A percentile compares a stretch with the other conserved stretches of the same genome.
phyloP scores from a whole-genome alignment of 1,139 yeast species.

The Yamadazyma sp. region DNA sequence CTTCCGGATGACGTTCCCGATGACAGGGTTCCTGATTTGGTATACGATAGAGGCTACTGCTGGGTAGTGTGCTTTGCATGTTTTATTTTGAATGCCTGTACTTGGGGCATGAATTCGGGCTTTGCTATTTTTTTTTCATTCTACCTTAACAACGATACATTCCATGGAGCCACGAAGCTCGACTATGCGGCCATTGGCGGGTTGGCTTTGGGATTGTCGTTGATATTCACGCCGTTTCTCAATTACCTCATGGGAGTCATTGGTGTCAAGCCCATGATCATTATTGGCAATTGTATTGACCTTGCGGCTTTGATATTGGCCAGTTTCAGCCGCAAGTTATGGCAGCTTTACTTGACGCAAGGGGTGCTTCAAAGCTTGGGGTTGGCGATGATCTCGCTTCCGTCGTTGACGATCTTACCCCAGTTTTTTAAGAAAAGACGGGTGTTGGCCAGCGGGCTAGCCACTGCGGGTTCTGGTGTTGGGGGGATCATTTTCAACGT shows the following conservation, averaged over 20 bases:
- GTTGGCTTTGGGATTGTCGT: conserved; percentile 38
- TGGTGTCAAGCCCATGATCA: conserved; percentile 38
- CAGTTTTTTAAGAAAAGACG: conserved; percentile 58
- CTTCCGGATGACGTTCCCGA: no score
- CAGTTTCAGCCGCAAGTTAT: conserved; percentile 47
- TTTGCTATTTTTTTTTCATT: conserved; percentile 53
- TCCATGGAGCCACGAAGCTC: conserved; percentile 40
- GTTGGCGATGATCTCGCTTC: conserved; percentile 44
- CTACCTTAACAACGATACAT: conserved; percentile 35
- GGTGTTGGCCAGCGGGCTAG: conserved; percentile 57
- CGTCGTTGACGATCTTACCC: conserved; percentile 40
- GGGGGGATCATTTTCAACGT: conserved; percentile 57
- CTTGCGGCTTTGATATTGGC: conserved; percentile 54
- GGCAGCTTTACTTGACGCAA: conserved; percentile 55
- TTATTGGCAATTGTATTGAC: conserved; percentile 48
- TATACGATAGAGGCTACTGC: conserved; percentile 48
- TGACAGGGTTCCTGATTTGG: conserved; percentile 8
- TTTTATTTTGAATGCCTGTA: conserved; percentile 41
- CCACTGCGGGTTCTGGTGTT: conserved; percentile 59
- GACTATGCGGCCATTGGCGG: conserved; percentile 46
- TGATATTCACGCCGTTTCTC: conserved; percentile 37
- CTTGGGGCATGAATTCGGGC: conserved; percentile 57
- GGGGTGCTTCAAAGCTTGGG: conserved; percentile 54
- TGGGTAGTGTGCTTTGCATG: conserved; percentile 46
- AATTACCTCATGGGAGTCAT: conserved; percentile 38